Evolutionary conservation across 192 early-diverging fungal species (phyloP).

Genomic region (Fimicolochytrium jonesii): DNA sequence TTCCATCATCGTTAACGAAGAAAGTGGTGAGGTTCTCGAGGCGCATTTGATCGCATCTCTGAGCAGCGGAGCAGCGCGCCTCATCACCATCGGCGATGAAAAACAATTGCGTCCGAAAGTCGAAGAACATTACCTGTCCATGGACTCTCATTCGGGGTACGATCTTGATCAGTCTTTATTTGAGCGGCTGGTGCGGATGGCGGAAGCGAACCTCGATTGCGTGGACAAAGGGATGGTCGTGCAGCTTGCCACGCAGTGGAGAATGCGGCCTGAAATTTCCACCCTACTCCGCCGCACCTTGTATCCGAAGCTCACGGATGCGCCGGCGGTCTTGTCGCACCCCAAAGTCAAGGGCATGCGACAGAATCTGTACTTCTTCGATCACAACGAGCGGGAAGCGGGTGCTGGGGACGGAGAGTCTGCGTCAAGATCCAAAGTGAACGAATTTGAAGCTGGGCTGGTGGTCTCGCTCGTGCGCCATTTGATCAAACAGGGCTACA

Average conservation of each 20-base stretch:
- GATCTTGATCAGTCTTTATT: conserved; percentile 36
- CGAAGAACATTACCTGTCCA: conserved; percentile 4
- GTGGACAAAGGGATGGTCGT: not conserved
- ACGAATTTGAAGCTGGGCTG: conserved; percentile 27
- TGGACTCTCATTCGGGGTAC: conserved; percentile 14
- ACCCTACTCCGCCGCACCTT: conserved; percentile 20
- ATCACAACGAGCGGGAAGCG: conserved; percentile 29
- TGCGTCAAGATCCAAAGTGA: conserved; percentile 13
- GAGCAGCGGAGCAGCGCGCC: conserved; percentile 16
- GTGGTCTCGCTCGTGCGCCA: conserved; percentile 30
- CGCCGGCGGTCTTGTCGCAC: not conserved
- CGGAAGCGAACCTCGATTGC: not conserved
- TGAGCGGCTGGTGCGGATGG: conserved; percentile 22
- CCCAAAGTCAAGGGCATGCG: conserved; percentile 27
- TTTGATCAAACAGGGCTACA: conserved; percentile 34
- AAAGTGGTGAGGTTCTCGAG: conserved; percentile 39
- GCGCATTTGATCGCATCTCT: conserved; percentile 30
- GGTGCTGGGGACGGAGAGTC: not conserved
- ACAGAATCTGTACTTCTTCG: conserved; percentile 27
- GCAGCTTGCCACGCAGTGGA: conserved; percentile 21
- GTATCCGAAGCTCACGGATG: conserved; percentile 31
- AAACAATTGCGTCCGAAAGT: conserved; percentile 26
- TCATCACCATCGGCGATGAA: conserved; percentile 38
- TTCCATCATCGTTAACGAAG: conserved; percentile 38
- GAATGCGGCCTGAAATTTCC: conserved; percentile 37